Percentiles rank a stretch among this genome's conserved stretches.
Evolutionary conservation across 495 filamentous ascomycete genomes (phyloP).

Genomic region (Physcia stellaris): DNA sequence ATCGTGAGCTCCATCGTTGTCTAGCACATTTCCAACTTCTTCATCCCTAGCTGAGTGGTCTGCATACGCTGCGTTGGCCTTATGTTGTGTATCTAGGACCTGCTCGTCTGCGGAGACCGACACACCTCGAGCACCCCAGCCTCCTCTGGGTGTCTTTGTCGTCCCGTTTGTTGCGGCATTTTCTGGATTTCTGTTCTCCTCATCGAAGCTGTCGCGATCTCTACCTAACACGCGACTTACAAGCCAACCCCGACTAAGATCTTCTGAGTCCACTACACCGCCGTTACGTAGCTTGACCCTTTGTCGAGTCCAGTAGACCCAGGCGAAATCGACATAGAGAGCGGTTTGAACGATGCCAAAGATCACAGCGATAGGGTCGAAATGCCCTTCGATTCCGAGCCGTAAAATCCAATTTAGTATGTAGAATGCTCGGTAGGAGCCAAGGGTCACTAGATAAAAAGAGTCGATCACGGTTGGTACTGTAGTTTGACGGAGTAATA

Average conservation of each 20-base stretch:
- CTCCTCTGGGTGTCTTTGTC: slow-evolving; percentile 13
- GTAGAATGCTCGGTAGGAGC: slow-evolving; percentile 82
- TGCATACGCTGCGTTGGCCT: too few species aligned
- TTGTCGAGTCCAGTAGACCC: slow-evolving; percentile 91
- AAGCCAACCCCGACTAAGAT: slow-evolving; percentile 72
- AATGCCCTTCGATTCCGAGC: slow-evolving; percentile 39
- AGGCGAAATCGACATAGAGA: slow-evolving; percentile 88
- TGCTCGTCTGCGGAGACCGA: slow-evolving; percentile 2
- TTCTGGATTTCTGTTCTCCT: slow-evolving; percentile 20
- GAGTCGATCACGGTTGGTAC: slow-evolving; percentile 94
- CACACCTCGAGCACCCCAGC: slow-evolving; percentile 4
- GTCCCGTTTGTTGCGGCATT: slow-evolving; percentile 12
- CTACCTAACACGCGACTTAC: slow-evolving; percentile 32
- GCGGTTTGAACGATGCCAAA: slow-evolving; percentile 86
- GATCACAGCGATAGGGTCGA: slow-evolving; percentile 60
- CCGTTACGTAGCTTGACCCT: slow-evolving; percentile 86
- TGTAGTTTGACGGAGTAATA: slow-evolving; percentile 83
- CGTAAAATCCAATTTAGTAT: slow-evolving; percentile 84
- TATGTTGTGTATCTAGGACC: not conserved
- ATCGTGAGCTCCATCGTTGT: too few species aligned
- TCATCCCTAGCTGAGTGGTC: too few species aligned
- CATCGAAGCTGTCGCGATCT: slow-evolving; percentile 27
- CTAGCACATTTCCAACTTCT: too few species aligned
- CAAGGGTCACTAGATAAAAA: slow-evolving; percentile 80
- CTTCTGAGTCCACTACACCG: slow-evolving; percentile 85